Percentiles rank a stretch among this genome's conserved stretches.
Conservation (phyloP, 176 grass and related monocot genomes). For the Hyparrhenia diplandra region DNA sequence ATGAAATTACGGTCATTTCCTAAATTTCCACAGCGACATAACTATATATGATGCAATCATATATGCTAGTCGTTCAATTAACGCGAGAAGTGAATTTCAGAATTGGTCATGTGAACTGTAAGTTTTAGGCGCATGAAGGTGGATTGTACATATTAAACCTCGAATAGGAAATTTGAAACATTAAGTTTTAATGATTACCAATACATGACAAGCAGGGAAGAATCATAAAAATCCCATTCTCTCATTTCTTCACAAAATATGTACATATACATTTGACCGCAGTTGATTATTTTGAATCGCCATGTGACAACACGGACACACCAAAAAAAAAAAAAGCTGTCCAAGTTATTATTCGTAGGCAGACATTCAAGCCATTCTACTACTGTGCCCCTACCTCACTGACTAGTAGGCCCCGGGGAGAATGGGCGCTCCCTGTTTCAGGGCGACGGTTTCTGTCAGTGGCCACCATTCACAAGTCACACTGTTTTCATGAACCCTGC, state of each 20-base stretch:
- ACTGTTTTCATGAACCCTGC: background rate
- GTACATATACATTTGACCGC: too few relatives aligned
- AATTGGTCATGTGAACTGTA: background rate
- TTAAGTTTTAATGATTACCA: too few relatives aligned
- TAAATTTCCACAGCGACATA: background rate
- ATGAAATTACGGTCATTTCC: background rate
- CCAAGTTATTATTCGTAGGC: too few relatives aligned
- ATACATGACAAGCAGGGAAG: too few relatives aligned
- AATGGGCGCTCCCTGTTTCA: background rate
- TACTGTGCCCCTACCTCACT: background rate
- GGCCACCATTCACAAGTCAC: background rate
- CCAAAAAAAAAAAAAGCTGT: background rate
- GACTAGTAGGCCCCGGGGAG: background rate
- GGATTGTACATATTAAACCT: too few relatives aligned
- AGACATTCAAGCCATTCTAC: background rate
- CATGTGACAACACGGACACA: background rate
- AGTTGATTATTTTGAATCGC: too few relatives aligned
- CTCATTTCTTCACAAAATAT: too few relatives aligned
- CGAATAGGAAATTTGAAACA: too few relatives aligned
- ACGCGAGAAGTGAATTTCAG: background rate
- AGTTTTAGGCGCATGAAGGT: background rate
- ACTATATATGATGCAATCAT: background rate
- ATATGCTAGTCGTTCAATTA: background rate
- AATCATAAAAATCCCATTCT: too few relatives aligned
- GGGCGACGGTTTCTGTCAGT: background rate